Conservation (phyloP, 2,329 filamentous ascomycete genomes). For the Microthyrium microscopicum region DNA sequence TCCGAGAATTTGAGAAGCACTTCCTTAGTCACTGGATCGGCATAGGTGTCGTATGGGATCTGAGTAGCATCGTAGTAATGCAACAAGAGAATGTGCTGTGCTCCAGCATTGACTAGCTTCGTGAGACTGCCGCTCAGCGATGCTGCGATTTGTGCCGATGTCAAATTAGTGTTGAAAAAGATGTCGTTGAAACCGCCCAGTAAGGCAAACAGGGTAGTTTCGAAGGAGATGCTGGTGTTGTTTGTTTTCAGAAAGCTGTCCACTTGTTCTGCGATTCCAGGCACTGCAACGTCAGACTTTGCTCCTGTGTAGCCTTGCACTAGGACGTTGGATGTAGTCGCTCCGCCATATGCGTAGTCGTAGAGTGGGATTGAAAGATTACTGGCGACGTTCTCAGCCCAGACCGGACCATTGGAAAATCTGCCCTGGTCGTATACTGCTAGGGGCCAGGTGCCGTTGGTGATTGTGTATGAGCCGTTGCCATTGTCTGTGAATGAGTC, state of each 20-base stretch:
- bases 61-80: too few species aligned
- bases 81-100: too few species aligned
- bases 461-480: slow-evolving; percentile 7
- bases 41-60: too few species aligned
- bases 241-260: slow-evolving; percentile 3
- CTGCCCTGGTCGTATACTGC: slow-evolving; percentile 3
- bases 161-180: too few species aligned
- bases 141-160: too few species aligned
- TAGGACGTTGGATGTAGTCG: slow-evolving; percentile 7
- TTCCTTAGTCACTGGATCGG: too few species aligned
- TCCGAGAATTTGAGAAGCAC: too few species aligned
- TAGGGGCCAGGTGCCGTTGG: slow-evolving; percentile 6
- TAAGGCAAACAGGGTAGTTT: neutral
- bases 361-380: slow-evolving; percentile 6
- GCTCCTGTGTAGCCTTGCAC: slow-evolving; percentile 7
- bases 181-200: neutral
- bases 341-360: slow-evolving; percentile 8
- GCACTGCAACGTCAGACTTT: slow-evolving; percentile 5
- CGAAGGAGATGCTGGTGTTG: neutral
- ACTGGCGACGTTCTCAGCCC: slow-evolving; percentile 7
- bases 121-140: too few species aligned
- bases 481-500: slow-evolving; percentile 7
- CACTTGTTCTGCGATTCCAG: slow-evolving; percentile 7
- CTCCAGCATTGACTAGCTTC: too few species aligned
- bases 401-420: slow-evolving; percentile 8